Percentiles rank a stretch among this genome's conserved stretches.
These are phyloP conservation scores for Osmanthus fragrans DNA, from an alignment of 257 asterid species.

Conservation along the genomic window DNA sequence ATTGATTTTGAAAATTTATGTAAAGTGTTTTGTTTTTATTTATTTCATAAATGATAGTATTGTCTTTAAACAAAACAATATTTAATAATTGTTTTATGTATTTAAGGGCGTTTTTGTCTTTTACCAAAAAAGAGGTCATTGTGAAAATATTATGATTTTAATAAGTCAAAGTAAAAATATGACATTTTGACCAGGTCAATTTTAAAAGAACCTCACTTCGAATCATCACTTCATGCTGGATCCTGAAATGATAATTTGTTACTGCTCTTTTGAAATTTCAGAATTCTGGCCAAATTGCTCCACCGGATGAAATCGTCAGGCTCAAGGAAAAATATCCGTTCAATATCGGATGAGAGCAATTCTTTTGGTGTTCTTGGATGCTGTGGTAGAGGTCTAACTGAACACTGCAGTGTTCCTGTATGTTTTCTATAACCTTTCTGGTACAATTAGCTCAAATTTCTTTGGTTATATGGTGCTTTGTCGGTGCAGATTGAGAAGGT, in stretches of 20 bases:
- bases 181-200: too few species aligned
- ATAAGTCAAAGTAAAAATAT: too few species aligned
- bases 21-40: too few species aligned
- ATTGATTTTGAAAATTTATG: too few species aligned
- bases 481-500: conserved; percentile 74
- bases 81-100: too few species aligned
- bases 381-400: conserved; percentile 92
- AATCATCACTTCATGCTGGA: conserved; percentile 9
- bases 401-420: conserved; percentile 72
- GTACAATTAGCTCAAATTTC: conserved; percentile 23
- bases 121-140: too few species aligned
- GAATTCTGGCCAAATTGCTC: conserved; percentile 96
- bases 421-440: conserved; percentile 29
- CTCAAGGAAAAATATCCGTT: conserved; percentile 86
- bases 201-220: too few species aligned
- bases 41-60: too few species aligned
- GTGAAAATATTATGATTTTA: too few species aligned
- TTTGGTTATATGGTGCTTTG: conserved; percentile 16
- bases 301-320: conserved; percentile 73
- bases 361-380: conserved; percentile 89
- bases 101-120: too few species aligned
- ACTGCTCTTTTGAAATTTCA: conserved; percentile 28
- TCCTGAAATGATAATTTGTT: conserved; percentile 4
- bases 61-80: too few species aligned
- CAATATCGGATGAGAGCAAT: conserved; percentile 84